Base-by-base conservation (phyloP, 768 basidiomycete species). In the Xerocomus brunneocitrinus region DNA sequence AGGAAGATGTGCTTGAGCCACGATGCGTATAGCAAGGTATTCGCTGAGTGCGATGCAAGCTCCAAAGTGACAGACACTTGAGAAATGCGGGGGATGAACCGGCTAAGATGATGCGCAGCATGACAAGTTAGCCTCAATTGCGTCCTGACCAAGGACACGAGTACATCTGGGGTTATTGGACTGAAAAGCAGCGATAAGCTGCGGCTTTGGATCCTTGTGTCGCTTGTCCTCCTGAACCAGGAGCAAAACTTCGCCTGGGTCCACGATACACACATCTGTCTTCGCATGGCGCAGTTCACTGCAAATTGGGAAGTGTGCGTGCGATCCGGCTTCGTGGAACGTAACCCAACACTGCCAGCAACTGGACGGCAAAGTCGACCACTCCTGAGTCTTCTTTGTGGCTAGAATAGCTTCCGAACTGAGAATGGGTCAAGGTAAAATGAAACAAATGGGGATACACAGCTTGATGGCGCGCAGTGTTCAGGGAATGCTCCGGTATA, bases 311-410 rank as follows among this genome's bases (percentile, higher is more conserved):
- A 39, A 39, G 38, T n/a, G 38, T 39, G 8, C 38, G 38, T 19
- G 38, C 38, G 9, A 39, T 19, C 38, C 38, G 38, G 38, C 16
- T 59, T 80, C 73, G 59, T 89, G 78, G 13, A 55, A 54, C 8
- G 65, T 40, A 38, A 85, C 60, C 53, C 38, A 39, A 39, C 4
- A 39, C 8, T 19, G 14, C 19, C 16, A 39, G 19, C 38, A 39
- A 19, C 16, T 39, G 38, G 38, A 39, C 38, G n/a, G 38, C 38
- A 19, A 39, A 39, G 38, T 39, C 38, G 8, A 4, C 14, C n/a
- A 19, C 38, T 16, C 9, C 38, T n/a, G 38, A 39, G 9, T n/a
- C 38, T 19, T 39, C 38, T 39, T 19, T 19, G 19, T 19, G 19
- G 19, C 1, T 19, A 19, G 19, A 19, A 19, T 19, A 1, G 19